phyloP scores from a whole-genome alignment of 192 early-diverging fungal genomes.

The Spizellomyces sp. region DNA sequence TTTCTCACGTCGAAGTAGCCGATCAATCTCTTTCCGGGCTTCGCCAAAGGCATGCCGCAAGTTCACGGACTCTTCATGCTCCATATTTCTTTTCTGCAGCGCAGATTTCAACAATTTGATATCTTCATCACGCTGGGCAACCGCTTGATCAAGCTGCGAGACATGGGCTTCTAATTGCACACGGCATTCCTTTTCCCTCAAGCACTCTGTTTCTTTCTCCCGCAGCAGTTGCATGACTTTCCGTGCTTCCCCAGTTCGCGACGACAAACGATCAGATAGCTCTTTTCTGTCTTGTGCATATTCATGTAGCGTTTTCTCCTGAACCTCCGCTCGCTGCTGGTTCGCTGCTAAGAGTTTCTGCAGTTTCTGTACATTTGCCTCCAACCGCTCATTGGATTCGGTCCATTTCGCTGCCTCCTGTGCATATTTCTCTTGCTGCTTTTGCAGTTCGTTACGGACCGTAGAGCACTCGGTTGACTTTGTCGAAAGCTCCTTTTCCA shows the following conservation, averaged over 20 bases:
- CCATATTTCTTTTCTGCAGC: conserved; percentile 28
- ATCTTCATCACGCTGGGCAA: conserved; percentile 41
- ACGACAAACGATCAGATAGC: conserved; percentile 30
- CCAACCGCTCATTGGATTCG: conserved; percentile 27
- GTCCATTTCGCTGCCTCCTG: conserved; percentile 30
- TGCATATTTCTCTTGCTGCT: conserved; percentile 34
- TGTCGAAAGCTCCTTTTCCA: conserved; percentile 41
- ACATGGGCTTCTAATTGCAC: conserved; percentile 43
- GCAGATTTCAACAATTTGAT: conserved; percentile 30
- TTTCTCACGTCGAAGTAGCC: conserved; percentile 39
- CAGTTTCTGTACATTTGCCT: conserved; percentile 35
- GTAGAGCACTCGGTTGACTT: conserved; percentile 43
- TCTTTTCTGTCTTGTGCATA: conserved; percentile 35
- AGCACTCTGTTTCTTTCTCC: conserved; percentile 39
- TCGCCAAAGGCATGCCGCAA: conserved; percentile 30
- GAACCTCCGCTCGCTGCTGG: conserved; percentile 18
- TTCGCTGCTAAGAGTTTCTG: conserved; percentile 17
- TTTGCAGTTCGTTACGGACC: conserved; percentile 31
- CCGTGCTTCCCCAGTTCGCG: conserved; percentile 42
- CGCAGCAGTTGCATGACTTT: conserved; percentile 38
- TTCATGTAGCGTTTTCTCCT: conserved; percentile 37
- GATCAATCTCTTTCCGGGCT: conserved; percentile 36
- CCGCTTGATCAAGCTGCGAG: conserved; percentile 36
- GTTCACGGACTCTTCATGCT: conserved; percentile 31
- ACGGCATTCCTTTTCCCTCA: conserved; percentile 37